Base-by-base conservation (phyloP, 768 basidiomycete genomes). In the Mycena metata region DNA sequence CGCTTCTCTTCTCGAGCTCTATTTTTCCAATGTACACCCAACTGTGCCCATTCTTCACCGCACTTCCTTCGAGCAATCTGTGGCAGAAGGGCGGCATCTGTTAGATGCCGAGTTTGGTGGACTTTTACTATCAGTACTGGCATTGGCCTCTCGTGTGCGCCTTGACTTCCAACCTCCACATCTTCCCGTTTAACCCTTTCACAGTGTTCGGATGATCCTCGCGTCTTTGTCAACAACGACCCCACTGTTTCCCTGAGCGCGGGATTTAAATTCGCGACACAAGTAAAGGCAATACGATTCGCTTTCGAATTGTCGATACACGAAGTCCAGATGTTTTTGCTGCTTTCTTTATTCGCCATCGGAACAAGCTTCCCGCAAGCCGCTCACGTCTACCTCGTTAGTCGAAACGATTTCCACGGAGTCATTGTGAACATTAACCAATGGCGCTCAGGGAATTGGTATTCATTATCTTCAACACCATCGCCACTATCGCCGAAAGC, bases 391-490 rank as follows among this genome's bases (percentile, higher is more conserved):
- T 52, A 82, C 79, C 74, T 82, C 1, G 76, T 81, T 1, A 74
- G 77, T 78, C 76, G 80, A n/a, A n/a, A n/a, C n/a, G n/a, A n/a
- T 47, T 80, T 36, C 36, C 78, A 68, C 7, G 80, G 82, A 15
- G 78, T 78, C 41, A 80, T 41, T 79, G 88, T 33, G 85, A 83
- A 8, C 87, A 88, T 17, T 54, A 4, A 54, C 19, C 9, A 12
- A 5, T 7, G 3, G 6, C 51, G n/a, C n/a, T n/a, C n/a, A 54
- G 52, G 52, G 52, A 36, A 36, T 90, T 19, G 88, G 87, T 21
- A 78, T 93, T 41, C 88, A 90, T 5, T 80, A 86, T 23, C 84
- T 88, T 0, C 84, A 90, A 74, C 91, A 92, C 69, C 84, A 86
- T 30, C 85, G 91, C 15, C 84, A 83, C 10, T 91, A 93, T 71